These are phyloP conservation scores for Gossypium sturtianum DNA, from an alignment of 345 rosid genomes.

Conservation along the genomic window DNA sequence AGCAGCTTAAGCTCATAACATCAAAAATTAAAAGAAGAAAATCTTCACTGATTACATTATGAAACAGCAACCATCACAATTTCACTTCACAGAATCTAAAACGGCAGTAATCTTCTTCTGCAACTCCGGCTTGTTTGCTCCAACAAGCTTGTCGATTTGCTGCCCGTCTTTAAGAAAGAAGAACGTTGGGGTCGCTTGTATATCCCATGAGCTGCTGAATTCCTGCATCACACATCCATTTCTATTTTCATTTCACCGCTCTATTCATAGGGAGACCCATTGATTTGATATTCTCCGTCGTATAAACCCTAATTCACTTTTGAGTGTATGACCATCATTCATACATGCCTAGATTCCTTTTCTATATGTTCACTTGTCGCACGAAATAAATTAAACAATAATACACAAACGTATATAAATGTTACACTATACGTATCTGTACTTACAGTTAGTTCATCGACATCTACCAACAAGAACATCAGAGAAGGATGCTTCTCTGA, in stretches of 20 bases:
- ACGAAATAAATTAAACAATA: not conserved
- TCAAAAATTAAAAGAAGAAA: not conserved
- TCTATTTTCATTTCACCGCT: no score
- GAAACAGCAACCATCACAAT: not conserved
- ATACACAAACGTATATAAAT: not conserved
- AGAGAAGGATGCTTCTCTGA: constrained; percentile 64
- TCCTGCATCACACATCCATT: constrained; percentile 41
- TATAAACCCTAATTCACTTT: not conserved
- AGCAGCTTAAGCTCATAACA: not conserved
- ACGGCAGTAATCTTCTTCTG: constrained; percentile 57
- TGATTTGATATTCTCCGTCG: not conserved
- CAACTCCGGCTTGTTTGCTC: constrained; percentile 81
- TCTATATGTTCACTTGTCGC: not conserved
- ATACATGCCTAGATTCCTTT: not conserved
- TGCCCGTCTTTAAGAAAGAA: constrained; percentile 78
- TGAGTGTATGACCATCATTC: not conserved
- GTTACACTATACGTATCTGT: not conserved
- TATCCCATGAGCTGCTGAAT: constrained; percentile 78
- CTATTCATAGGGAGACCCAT: not conserved
- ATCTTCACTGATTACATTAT: not conserved
- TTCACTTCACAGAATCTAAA: constrained; percentile 27
- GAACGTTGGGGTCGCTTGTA: constrained; percentile 86
- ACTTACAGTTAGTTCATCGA: constrained; percentile 78
- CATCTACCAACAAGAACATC: constrained; percentile 74
- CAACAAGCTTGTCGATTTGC: constrained; percentile 76